These are phyloP conservation scores for Fraxinus ornus DNA, from an alignment of 305 asterid genomes.

Conservation along the genomic window DNA sequence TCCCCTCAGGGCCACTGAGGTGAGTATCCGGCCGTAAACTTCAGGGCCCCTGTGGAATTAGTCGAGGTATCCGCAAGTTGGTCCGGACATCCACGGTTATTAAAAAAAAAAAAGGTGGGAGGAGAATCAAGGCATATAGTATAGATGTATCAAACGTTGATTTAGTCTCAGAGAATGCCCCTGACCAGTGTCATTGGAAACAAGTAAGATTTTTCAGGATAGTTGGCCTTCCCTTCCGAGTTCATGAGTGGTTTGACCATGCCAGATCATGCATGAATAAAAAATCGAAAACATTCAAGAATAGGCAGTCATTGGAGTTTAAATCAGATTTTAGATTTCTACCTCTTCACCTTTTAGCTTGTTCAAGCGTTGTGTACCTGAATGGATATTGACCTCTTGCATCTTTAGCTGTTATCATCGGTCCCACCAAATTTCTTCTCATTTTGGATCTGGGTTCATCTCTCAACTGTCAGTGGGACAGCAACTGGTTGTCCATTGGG, in stretches of 20 bases:
- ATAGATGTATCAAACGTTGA: neutral
- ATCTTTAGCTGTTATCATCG: neutral
- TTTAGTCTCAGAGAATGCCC: neutral
- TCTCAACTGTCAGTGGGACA: neutral
- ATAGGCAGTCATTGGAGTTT: neutral
- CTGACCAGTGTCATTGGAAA: neutral
- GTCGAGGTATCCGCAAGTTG: too few relatives aligned
- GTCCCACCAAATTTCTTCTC: neutral
- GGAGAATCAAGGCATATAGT: neutral
- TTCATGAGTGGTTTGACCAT: neutral
- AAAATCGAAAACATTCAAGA: neutral
- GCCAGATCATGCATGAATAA: neutral
- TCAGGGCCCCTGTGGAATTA: too few relatives aligned
- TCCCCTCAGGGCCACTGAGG: too few relatives aligned
- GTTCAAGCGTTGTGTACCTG: neutral
- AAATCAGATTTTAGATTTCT: neutral
- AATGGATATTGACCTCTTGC: neutral
- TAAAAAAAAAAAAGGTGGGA: neutral
- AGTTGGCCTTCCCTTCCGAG: neutral
- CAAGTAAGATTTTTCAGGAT: neutral
- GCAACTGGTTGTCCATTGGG: neutral
- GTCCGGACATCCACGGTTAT: too few relatives aligned
- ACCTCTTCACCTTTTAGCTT: neutral
- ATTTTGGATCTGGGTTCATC: neutral
- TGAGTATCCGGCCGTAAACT: too few relatives aligned